phyloP scores from a whole-genome alignment of 805 yeast genomes.

The Candida wancherniae region DNA sequence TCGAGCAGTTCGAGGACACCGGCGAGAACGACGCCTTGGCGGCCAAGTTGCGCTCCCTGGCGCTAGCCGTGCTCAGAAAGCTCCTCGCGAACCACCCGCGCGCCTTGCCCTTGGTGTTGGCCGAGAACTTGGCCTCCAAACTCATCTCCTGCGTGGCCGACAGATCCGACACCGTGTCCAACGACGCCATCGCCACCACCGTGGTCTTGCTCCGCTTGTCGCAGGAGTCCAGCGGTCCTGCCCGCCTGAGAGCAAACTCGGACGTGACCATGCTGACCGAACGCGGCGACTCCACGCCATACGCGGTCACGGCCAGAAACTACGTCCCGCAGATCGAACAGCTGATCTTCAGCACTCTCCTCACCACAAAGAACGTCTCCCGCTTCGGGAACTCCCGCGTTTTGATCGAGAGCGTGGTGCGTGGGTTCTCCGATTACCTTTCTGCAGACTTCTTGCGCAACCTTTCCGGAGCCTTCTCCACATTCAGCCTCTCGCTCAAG shows the following conservation, averaged over 20 bases:
- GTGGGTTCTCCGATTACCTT: conserved; percentile 15
- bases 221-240: background rate
- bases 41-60: conserved; percentile 58
- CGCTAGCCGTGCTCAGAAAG: conserved; percentile 40
- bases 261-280: conserved; percentile 37
- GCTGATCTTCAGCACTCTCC: conserved; percentile 23
- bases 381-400: conserved; percentile 23
- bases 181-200: conserved; percentile 44
- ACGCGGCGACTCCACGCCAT: conserved; percentile 2
- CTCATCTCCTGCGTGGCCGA: conserved; percentile 37
- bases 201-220: conserved; percentile 34
- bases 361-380: conserved; percentile 17
- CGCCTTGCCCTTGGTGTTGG: conserved; percentile 31
- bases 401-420: conserved; percentile 26
- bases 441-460: conserved; percentile 15
- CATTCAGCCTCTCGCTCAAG: conserved; percentile 18
- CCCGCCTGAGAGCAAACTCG: conserved; percentile 19
- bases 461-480: conserved; percentile 16
- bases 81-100: conserved; percentile 36
- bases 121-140: conserved; percentile 20
- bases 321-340: conserved; percentile 17
- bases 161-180: conserved; percentile 45
- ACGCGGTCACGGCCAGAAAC: conserved; percentile 1
- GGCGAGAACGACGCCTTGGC: conserved; percentile 42
- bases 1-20: conserved; percentile 33